Percentiles rank a stretch among this genome's conserved stretches.
Conservation (phyloP, 2,329 filamentous ascomycete species). For the Trichoderma sp. region DNA sequence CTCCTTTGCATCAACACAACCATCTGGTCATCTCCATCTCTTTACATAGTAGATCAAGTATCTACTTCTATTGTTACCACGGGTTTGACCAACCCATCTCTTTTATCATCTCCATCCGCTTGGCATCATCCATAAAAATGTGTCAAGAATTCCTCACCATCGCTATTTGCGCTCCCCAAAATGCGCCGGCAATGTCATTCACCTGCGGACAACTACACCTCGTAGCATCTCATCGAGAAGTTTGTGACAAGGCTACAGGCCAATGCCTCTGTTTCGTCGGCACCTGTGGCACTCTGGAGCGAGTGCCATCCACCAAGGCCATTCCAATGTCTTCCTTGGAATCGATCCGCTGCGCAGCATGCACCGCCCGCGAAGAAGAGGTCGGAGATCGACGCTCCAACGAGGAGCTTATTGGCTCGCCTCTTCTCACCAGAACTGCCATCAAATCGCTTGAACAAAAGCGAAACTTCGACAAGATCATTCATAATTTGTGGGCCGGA, state of each 20-base stretch:
- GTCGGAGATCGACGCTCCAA: conserved; percentile 18
- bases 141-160: conserved; percentile 25
- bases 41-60: not conserved
- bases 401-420: conserved; percentile 22
- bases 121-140: conserved; percentile 21
- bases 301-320: not conserved
- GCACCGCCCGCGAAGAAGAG: conserved; percentile 22
- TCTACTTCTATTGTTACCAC: not conserved
- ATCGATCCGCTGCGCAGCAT: conserved; percentile 22
- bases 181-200: not conserved
- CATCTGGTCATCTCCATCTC: not conserved
- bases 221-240: conserved; percentile 17
- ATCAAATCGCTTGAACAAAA: not conserved
- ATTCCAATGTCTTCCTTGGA: conserved; percentile 17
- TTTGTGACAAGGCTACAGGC: conserved; percentile 22
- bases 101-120: not conserved
- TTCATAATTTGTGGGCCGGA: not conserved
- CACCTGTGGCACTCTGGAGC: conserved; percentile 24
- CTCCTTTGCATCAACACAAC: not conserved
- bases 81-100: no score
- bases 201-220: conserved; percentile 28
- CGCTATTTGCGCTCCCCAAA: conserved; percentile 25
- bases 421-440: conserved; percentile 8
- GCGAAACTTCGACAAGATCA: not conserved
- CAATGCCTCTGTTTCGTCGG: conserved; percentile 27